Evolutionary conservation across 495 filamentous ascomycete species (phyloP), one percentile per base, ranked within the genome.

Genomic region (Penicillium bialowiezense): DNA sequence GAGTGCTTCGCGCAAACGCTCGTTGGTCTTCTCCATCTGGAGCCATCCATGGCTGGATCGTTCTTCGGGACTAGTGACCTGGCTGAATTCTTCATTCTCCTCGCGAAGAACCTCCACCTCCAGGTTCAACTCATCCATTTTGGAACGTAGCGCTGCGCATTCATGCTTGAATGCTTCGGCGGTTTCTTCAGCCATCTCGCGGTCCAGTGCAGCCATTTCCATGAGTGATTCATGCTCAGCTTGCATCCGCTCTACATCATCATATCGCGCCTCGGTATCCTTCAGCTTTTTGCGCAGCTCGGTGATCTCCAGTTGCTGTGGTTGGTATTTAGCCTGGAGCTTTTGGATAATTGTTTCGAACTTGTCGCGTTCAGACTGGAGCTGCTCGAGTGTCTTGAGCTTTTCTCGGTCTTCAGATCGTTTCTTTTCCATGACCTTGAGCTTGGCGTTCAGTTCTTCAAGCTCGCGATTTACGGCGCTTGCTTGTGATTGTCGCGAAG

Each of bases 131-230:
- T 97, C 93, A 60, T 97, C 90, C 5, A 81, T 70, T 55, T 82
- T 89, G 23, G 75, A 67, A 54, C 87, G 85, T 36, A 95, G 67
- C 4, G 80, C 73, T n/a, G 95, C 88, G 15, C 91, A 75, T 65
- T 97, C 93, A 2, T 80, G 77, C 62, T 87, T 91, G 26, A 85
- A 74, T 14, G 81, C 79, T 52, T 97, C 93, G 5, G 88, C 86
- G 29, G 82, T 88, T 61, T 97, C 92, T 65, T 97, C 92, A 2
- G 93, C 95, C 90, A 97, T 96, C 66, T 97, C 92, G 13, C 90
- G 78, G 60, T 98, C 93, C 15, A 98, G 72, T 0, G 86, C 85
- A 14, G 89, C 89, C 71, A 95, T 85, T 72, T 98, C 95, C 68
- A 96, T 70, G 13, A 86, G 74, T 5, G 83, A 79, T 14, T 97